These are phyloP conservation scores for Fusarium sp. DNA, from an alignment of 2,329 filamentous ascomycete genomes.

Conservation along the genomic window DNA sequence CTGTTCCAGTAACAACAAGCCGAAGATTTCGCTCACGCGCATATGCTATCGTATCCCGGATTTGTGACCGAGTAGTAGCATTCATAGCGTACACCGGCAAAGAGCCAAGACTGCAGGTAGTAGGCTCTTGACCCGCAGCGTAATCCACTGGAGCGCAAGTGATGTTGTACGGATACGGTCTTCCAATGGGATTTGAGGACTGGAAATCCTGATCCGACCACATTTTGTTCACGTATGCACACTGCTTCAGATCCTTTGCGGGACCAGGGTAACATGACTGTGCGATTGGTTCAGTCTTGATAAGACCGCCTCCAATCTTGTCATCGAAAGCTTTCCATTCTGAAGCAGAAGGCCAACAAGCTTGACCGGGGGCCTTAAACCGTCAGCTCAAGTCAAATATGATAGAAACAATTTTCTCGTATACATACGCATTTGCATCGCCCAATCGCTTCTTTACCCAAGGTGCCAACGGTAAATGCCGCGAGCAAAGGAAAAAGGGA, in stretches of 20 bases:
- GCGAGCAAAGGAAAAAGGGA: neutral
- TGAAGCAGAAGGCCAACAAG: constrained; percentile 21
- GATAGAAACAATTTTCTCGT: neutral
- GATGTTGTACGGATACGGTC: constrained; percentile 38
- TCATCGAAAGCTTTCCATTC: constrained; percentile 17
- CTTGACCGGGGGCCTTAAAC: constrained; percentile 20
- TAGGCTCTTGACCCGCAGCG: constrained; percentile 14
- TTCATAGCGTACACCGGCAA: constrained; percentile 28
- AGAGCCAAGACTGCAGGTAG: constrained; percentile 27
- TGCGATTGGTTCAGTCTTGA: constrained; percentile 32
- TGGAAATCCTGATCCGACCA: constrained; percentile 38
- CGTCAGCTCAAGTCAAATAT: neutral
- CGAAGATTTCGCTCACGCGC: constrained; percentile 14
- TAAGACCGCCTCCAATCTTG: constrained; percentile 9
- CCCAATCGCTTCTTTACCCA: neutral
- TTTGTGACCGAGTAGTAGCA: constrained; percentile 16
- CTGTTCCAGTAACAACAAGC: constrained; percentile 28
- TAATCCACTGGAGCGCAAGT: constrained; percentile 33
- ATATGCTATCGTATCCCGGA: constrained; percentile 7
- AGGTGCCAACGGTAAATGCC: neutral
- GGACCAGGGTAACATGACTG: constrained; percentile 34
- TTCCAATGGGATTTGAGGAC: constrained; percentile 31
- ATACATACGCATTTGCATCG: constrained; percentile 32
- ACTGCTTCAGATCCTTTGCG: constrained; percentile 17
- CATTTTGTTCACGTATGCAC: constrained; percentile 32